Base-by-base conservation (phyloP, 2,329 filamentous ascomycete species). In the Sclerotiophoma versabilis region DNA sequence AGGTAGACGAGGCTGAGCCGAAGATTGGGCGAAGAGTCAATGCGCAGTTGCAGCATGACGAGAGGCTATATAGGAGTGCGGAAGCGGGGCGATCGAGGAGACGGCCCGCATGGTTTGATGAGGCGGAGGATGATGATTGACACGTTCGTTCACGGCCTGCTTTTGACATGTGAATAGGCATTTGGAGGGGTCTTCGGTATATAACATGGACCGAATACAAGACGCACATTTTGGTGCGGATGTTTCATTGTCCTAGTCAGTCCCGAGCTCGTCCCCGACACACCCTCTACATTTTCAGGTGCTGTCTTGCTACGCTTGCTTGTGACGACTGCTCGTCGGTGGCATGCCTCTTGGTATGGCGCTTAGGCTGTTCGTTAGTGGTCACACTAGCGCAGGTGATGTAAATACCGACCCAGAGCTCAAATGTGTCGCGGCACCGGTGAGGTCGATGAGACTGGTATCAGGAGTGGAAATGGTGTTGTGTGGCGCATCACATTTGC, bases 1-100 rank as follows among this genome's bases (percentile, higher is more conserved):
- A 82, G 0, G 90, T 92, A 62, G 88, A 92, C 54, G 87, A 76
- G 39, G 74, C 66, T 1, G 70, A 75, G 36, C 73, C 72, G 2
- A 64, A 64, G 56, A 49, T 76, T 47, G 69, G 71, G 3, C 58
- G 69, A 25, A 58, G 73, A 47, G 73, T 75, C 41, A 74, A 75
- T 52, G 68, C 73, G 20, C 64, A 70, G 50, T 55, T 75, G 34
- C 68, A 71, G 54, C 70, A 75, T 50, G 73, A 75, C 37, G 72
- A 73, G 20, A 62, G 70, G 14, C 46, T 76, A 36, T 75, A 76
- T 38, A 58, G 63, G 30, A 64, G 47, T 38, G 51, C 10, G 5
- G 46, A 47, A 14, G 59, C 59, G n/a, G 61, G 58, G 17, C 49
- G 59, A n/a, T 43, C 59, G 25, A 63, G 64, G 38, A 61, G 63